phyloP scores from a whole-genome alignment of 306 rosid species.

The Hippophae rhamnoides region DNA sequence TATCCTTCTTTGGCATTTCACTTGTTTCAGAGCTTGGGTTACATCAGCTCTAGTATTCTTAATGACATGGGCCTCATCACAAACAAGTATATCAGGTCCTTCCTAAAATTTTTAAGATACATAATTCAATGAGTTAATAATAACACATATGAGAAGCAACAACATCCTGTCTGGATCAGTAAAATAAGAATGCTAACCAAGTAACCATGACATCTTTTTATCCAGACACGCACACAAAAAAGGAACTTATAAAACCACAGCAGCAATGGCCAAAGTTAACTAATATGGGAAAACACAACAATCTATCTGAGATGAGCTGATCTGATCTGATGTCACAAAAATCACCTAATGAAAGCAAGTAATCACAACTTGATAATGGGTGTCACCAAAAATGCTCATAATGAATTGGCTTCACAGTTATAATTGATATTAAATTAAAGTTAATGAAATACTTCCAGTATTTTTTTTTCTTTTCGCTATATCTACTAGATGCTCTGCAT shows the following conservation, averaged over 20 bases:
- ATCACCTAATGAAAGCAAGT: not conserved
- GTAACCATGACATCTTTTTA: too few species aligned
- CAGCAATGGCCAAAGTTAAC: not conserved
- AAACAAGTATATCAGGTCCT: constrained; percentile 95
- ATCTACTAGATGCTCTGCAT: too few species aligned
- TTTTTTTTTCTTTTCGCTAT: too few species aligned
- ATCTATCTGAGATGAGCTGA: not conserved
- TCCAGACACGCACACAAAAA: too few species aligned
- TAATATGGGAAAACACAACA: not conserved
- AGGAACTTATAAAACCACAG: not conserved
- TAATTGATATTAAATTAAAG: too few species aligned
- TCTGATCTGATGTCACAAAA: not conserved
- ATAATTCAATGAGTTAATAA: constrained; percentile 15
- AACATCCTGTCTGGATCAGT: not conserved
- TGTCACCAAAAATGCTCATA: too few species aligned
- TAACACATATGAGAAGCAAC: not conserved
- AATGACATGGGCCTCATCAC: constrained; percentile 97
- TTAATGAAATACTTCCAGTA: too few species aligned
- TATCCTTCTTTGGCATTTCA: constrained; percentile 91
- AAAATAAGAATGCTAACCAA: not conserved
- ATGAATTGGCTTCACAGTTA: too few species aligned
- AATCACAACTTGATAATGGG: too few species aligned
- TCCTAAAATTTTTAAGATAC: constrained; percentile 44
- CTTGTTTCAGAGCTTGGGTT: constrained; percentile 94
- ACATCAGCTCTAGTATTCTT: constrained; percentile 83